Evolutionary conservation across 345 rosid species (phyloP), one percentile per base, ranked within the genome.

Genomic region (Eucalyptus marginata): DNA sequence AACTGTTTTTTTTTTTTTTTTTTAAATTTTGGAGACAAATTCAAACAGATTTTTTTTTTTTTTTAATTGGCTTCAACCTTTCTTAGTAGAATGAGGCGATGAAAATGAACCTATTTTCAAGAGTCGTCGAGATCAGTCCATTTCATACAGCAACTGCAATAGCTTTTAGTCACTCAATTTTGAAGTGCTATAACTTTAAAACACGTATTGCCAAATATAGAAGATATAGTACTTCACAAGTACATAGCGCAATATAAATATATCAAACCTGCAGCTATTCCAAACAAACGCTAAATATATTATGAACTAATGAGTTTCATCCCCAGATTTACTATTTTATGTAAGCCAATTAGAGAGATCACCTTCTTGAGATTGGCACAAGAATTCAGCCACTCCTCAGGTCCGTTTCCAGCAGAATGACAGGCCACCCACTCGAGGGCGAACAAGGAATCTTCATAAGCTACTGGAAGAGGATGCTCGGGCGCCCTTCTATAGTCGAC

Each of bases 381-480:
- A 58, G 64, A 58, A 58, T 24, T 58, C 64, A 58, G 64, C 64
- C 94, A 93, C 64, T 71, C 71, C 71, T 94, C 94, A 7, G 89
- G 89, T 5, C 94, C 92, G 3, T 51, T 13, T 5, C 93, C 90
- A 13, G 52, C 43, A 10, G 24, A 46, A 86, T 91, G 94, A 2
- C 79, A 7, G 5, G 92, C 93, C 3, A 95, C 87, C 96, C 97
- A 96, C 27, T 90, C 89, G 14, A 94, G 91, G 7, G 92, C 93
- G 5, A 79, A 88, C 95, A 93, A 93, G 3, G 96, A 93, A 62
- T 96, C 96, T 7, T 95, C 95, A 25, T 94, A 93, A 0, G 93
- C 94, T 13, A 84, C 51, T 1, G 97, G 99, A 24, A 95, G 87
- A 79, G 91, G 94, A 54, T 92, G 91, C 88, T 97, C 98, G 16